Conservation (phyloP, 495 filamentous ascomycete species). For the Penicillium cataractarum region DNA sequence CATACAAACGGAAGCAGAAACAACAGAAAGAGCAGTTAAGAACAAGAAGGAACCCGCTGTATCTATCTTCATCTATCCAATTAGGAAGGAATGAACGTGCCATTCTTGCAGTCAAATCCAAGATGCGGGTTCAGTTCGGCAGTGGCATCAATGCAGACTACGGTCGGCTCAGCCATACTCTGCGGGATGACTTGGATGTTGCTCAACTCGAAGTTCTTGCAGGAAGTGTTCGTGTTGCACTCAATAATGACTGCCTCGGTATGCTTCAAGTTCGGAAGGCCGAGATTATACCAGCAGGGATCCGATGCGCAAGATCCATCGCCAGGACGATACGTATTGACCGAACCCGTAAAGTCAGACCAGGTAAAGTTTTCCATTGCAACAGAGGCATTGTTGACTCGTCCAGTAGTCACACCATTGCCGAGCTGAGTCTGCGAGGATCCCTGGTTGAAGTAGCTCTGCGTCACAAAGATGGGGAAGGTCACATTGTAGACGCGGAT, state of each 20-base stretch:
- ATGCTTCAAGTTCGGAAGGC: conserved; percentile 39
- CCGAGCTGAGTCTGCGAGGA: conserved; percentile 27
- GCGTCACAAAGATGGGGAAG: conserved; percentile 50
- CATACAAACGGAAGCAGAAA: not conserved
- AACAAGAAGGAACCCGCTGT: not conserved
- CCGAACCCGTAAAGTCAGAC: conserved; percentile 44
- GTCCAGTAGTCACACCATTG: conserved; percentile 22
- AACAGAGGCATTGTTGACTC: conserved; percentile 34
- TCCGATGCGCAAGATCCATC: conserved; percentile 46
- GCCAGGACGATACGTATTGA: conserved; percentile 42
- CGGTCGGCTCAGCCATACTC: conserved; percentile 30
- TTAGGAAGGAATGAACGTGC: conserved; percentile 30
- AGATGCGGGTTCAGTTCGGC: conserved; percentile 37
- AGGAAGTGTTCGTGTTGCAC: conserved; percentile 41
- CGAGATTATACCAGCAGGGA: conserved; percentile 46
- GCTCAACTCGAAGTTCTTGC: conserved; percentile 34
- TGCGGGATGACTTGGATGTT: conserved; percentile 42
- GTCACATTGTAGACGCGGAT: conserved; percentile 48
- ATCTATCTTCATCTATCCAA: not conserved
- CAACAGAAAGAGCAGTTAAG: not conserved
- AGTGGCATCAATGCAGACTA: conserved; percentile 42
- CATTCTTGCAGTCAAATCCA: conserved; percentile 42
- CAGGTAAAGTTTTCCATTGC: conserved; percentile 45
- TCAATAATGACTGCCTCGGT: conserved; percentile 44
- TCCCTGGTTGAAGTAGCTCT: conserved; percentile 43